Evolutionary conservation across 2,329 filamentous ascomycete genomes (phyloP), one percentile per base, ranked within the genome.

Genomic region (Pseudofabraea citricarpa): DNA sequence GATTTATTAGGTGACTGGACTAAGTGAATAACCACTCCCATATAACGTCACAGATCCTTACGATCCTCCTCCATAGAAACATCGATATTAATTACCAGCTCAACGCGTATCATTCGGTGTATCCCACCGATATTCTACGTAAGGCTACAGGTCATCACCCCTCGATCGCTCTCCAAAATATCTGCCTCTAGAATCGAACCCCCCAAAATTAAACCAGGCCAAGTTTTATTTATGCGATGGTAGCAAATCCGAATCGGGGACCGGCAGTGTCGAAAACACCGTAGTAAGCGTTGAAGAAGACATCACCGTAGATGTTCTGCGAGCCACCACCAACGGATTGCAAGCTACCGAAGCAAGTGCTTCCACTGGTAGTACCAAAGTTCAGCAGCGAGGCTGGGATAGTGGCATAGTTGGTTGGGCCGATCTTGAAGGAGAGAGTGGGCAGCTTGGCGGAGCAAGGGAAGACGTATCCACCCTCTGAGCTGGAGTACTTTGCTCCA

Each of bases 301-400:
- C 52, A 46, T 62, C 59, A 27, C 59, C 59, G 36, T 59, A 62
- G 24, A 62, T 58, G 38, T 54, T 55, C 36, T 57, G 52, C 6
- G 8, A 43, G n/a, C 56, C 54, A 27, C 43, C 36, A 13, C 58
- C 59, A 6, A 54, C 53, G 35, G 51, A 52, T 48, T 69, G 66
- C 26, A 69, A 22, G 26, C 58, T 54, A 24, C 66, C 66, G 44
- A 57, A 68, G 51, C 66, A 68, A 16, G 37, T 48, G 20, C 7
- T 47, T 38, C 39, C 53, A 26, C 24, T 23, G 22, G 50, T 23
- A 26, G 39, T 49, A 9, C 50, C 56, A 33, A 62, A 68, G 52
- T 68, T 67, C 45, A 69, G 49, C 35, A 65, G 55, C 7, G 45
- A 43, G 3, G 53, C 55, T 3, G 65, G 63, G 26, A 69, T 58